These are phyloP conservation scores for Lyophyllum shimeji DNA, from an alignment of 768 basidiomycete genomes.

Conservation along the genomic window DNA sequence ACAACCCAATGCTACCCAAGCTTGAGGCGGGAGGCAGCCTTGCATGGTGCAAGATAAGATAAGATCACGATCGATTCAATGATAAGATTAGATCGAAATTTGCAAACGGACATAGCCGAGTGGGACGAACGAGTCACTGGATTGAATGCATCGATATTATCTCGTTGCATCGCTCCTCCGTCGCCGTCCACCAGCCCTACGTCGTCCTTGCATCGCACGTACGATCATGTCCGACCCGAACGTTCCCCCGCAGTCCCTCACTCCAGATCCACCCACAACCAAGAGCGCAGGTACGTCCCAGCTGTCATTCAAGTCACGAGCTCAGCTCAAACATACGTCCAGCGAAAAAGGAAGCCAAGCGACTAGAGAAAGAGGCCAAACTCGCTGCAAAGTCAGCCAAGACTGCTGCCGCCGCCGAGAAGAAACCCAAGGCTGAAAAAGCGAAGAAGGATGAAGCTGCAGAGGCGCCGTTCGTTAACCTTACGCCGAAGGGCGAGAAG, in stretches of 20 bases:
- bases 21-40: neutral
- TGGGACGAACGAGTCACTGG: conserved; percentile 12
- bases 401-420: conserved; percentile 47
- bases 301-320: neutral
- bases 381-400: conserved; percentile 68
- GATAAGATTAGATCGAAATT: conserved; percentile 22
- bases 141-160: conserved; percentile 18
- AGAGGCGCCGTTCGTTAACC: conserved; percentile 80
- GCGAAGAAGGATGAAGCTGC: conserved; percentile 68
- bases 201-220: conserved; percentile 3
- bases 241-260: conserved; percentile 18
- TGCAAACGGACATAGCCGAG: conserved; percentile 18
- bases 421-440: conserved; percentile 76
- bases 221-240: conserved; percentile 18
- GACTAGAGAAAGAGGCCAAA: conserved; percentile 77
- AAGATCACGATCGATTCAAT: neutral
- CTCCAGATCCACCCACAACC: conserved; percentile 22
- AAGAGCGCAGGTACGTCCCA: conserved; percentile 39
- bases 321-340: neutral
- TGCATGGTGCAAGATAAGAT: neutral
- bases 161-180: conserved; percentile 8
- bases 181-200: conserved; percentile 6
- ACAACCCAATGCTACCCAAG: too few species aligned
- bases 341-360: conserved; percentile 88
- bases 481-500: conserved; percentile 88